Base-by-base conservation (phyloP, 768 basidiomycete genomes). In the Macrolepiota dolichaula region DNA sequence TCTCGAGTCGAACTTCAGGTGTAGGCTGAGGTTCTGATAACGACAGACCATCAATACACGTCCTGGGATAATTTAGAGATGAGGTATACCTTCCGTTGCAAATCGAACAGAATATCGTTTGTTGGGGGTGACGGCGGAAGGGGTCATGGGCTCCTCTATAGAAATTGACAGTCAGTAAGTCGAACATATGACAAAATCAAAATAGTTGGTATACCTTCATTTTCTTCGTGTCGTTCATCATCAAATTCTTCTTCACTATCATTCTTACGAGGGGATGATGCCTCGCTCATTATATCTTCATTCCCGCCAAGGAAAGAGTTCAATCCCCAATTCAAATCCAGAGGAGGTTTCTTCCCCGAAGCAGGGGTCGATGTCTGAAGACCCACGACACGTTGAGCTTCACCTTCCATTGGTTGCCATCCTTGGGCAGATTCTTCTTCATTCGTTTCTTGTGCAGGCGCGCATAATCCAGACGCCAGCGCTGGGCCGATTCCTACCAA, bases 1-100 rank as follows among this genome's bases (percentile, higher is more conserved):
- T 38, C 44, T 67, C 58, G 40, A 27, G 24, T 47, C 38, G 40
- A 19, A 42, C 55, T 58, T 27, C 47, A 51, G n/a, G 32, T 49
- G 44, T 42, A 25, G 17, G 46, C 17, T n/a, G 29, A 17, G 25
- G 46, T 22, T 56, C 55, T 49, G 29, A 25, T 24, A n/a, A 3
- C 6, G 4, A n/a, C n/a, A n/a, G n/a, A n/a, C 10, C 44, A 15
- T 57, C 3, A 57, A 11, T 12, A 5, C 24, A n/a, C 6, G 24
- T n/a, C 6, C 1, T 7, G 24, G 24, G 0, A 27, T 22, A 25
- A 6, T 24, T 13, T 4, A 38, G 4, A 29, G 22, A 15, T 25
- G 3, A 24, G 4, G 25, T 25, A 19, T 40, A 55, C 54, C 54
- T 40, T 57, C 42, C 9, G 44, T 29, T 15, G 17, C 37, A 29